Conservation (phyloP, 2,329 filamentous ascomycete genomes). For the Tolypocladium nubicola region DNA sequence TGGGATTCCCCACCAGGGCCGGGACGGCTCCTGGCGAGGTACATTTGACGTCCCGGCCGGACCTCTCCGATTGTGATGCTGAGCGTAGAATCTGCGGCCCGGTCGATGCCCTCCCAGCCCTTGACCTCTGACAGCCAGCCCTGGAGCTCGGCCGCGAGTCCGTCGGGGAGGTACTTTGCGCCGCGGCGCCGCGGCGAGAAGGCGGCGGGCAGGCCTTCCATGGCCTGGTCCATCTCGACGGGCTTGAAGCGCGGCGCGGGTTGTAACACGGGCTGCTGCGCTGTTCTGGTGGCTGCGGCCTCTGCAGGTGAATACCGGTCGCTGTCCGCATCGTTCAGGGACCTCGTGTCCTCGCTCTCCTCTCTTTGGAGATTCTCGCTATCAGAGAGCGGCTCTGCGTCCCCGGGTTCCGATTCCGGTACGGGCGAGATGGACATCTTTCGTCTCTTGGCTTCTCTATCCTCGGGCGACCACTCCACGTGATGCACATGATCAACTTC, state of each 20-base stretch:
- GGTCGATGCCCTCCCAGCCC: slow-evolving; percentile 16
- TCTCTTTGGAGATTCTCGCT: not conserved
- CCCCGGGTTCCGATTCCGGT: slow-evolving; percentile 5
- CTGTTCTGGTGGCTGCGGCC: not conserved
- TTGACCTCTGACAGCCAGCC: slow-evolving; percentile 30
- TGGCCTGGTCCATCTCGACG: slow-evolving; percentile 10
- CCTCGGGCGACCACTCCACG: not conserved
- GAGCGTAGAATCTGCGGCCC: slow-evolving; percentile 5
- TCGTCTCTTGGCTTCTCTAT: slow-evolving; percentile 8
- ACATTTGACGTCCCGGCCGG: slow-evolving; percentile 21
- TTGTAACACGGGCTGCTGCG: slow-evolving; percentile 26
- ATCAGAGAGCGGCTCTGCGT: not conserved
- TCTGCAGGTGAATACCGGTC: not conserved
- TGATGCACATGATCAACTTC: not conserved
- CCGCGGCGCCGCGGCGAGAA: slow-evolving; percentile 27
- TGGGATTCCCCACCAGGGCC: slow-evolving; percentile 1
- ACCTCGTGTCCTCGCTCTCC: not conserved
- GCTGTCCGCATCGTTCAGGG: not conserved
- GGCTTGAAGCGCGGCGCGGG: slow-evolving; percentile 29
- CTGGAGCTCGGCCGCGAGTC: slow-evolving; percentile 28
- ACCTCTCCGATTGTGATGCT: slow-evolving; percentile 20
- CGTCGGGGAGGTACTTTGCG: slow-evolving; percentile 22
- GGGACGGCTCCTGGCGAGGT: slow-evolving; percentile 15
- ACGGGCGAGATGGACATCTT: slow-evolving; percentile 12
- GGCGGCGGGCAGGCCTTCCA: slow-evolving; percentile 13